These are phyloP conservation scores for Ustanciosporium gigantosporum DNA, from an alignment of 1,284 basidiomycete genomes.

Conservation along the genomic window DNA sequence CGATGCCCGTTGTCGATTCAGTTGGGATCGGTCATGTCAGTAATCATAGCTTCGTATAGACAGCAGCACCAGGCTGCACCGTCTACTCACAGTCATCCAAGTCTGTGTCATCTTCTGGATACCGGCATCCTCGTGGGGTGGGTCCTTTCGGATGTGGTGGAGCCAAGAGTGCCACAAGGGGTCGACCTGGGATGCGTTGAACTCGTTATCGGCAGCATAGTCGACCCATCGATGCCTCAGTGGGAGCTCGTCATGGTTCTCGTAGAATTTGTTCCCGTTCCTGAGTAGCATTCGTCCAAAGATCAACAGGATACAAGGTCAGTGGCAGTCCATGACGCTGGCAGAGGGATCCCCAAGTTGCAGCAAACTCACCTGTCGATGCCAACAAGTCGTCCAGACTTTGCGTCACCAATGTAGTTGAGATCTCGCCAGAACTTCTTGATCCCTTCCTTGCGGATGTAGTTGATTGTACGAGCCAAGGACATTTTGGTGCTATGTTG, in stretches of 20 bases:
- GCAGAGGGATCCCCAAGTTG: no score
- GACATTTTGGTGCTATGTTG: constrained; percentile 47
- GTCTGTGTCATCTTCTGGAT: constrained; percentile 38
- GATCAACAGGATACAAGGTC: not conserved
- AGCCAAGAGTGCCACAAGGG: constrained; percentile 59
- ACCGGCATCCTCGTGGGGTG: constrained; percentile 45
- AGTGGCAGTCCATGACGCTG: not conserved
- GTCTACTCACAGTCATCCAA: constrained; percentile 52
- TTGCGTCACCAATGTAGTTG: constrained; percentile 59
- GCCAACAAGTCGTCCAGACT: constrained; percentile 56
- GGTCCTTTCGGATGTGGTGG: constrained; percentile 48
- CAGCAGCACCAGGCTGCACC: not conserved
- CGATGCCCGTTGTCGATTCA: not conserved
- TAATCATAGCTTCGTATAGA: not conserved
- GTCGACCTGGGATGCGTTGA: constrained; percentile 54
- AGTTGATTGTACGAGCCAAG: constrained; percentile 52
- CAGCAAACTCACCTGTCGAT: constrained; percentile 53
- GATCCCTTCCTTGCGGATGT: constrained; percentile 52
- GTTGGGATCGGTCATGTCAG: not conserved
- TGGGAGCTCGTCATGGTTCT: constrained; percentile 54
- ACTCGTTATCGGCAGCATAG: constrained; percentile 50
- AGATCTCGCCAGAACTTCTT: constrained; percentile 57
- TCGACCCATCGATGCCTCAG: constrained; percentile 59
- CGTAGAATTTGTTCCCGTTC: constrained; percentile 60
- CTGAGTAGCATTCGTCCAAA: no score